A percentile compares a stretch with the other conserved stretches of the same genome.
phyloP scores from a whole-genome alignment of 306 rosid genomes.

The Trichosanthes truncata region DNA sequence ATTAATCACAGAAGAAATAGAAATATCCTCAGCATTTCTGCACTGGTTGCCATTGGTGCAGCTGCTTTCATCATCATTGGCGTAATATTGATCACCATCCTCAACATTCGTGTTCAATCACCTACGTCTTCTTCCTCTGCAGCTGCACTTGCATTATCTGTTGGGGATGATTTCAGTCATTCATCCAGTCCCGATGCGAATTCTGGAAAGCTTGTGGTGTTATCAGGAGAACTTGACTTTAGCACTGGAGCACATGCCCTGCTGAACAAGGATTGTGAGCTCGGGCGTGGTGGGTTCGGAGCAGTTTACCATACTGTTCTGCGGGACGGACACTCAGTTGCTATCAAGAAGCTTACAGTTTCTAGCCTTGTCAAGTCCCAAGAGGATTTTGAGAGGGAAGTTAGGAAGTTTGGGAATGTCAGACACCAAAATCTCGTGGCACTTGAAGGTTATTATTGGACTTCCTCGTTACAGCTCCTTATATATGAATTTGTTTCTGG shows the following conservation, averaged over 20 bases:
- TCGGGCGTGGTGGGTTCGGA: conserved; percentile 99
- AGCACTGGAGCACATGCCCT: conserved; percentile 91
- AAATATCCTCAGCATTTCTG: conserved; percentile 90
- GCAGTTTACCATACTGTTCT: conserved; percentile 83
- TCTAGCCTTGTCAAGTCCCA: conserved; percentile 95
- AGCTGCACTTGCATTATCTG: conserved; percentile 61
- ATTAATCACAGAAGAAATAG: conserved; percentile 63
- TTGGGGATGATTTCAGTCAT: conserved; percentile 73
- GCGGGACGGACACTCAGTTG: conserved; percentile 82
- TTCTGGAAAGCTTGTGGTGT: conserved; percentile 96
- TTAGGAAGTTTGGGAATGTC: conserved; percentile 71
- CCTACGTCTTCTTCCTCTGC: conserved; percentile 44
- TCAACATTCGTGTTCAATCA: conserved; percentile 69
- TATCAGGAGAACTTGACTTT: conserved; percentile 95
- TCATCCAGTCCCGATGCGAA: conserved; percentile 84
- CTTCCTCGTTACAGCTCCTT: conserved; percentile 85
- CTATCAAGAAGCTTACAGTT: conserved; percentile 94
- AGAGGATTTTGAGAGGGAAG: conserved; percentile 91
- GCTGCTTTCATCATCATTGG: conserved; percentile 87
- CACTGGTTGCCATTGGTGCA: conserved; percentile 93
- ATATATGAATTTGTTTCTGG: conserved; percentile 70
- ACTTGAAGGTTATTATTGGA: conserved; percentile 98
- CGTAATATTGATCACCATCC: conserved; percentile 82
- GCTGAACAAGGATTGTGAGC: conserved; percentile 94
- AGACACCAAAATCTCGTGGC: conserved; percentile 79